Evolutionary conservation across 2,329 filamentous ascomycete genomes (phyloP).

Genomic region (Lasiodiplodia theobromae): DNA sequence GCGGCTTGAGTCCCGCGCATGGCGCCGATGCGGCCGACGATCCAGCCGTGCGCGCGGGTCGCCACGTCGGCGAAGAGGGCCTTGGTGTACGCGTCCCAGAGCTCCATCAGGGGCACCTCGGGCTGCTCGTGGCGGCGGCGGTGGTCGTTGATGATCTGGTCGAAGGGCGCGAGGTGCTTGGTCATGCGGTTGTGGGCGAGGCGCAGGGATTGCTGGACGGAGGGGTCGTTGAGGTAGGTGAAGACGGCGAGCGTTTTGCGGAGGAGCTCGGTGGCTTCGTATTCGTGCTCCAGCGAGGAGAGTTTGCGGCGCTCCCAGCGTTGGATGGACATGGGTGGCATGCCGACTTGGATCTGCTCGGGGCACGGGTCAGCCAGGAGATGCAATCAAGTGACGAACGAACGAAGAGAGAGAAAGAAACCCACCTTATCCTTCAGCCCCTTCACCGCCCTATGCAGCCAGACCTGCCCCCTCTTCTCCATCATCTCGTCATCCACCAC

Average conservation of each 20-base stretch:
- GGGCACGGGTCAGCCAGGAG: not conserved
- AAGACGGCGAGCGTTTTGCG: constrained; percentile 19
- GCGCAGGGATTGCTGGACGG: constrained; percentile 8
- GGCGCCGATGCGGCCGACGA: constrained; percentile 3
- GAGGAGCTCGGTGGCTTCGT: constrained; percentile 13
- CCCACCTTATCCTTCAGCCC: constrained; percentile 17
- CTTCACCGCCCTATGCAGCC: constrained; percentile 7
- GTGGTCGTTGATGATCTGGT: not conserved
- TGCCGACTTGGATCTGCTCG: constrained; percentile 4
- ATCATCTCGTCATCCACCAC: too few relatives aligned
- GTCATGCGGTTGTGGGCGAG: not conserved
- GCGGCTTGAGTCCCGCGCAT: not conserved
- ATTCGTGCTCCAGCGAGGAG: constrained; percentile 8
- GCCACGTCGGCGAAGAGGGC: not conserved
- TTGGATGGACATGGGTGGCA: constrained; percentile 16
- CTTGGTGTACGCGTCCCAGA: constrained; percentile 16
- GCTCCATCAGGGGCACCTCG: not conserved
- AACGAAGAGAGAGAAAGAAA: not conserved
- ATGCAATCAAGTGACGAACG: not conserved
- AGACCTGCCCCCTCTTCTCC: not conserved
- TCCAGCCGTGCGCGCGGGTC: not conserved
- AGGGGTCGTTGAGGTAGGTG: constrained; percentile 12
- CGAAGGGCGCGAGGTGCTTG: not conserved
- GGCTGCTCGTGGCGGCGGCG: not conserved
- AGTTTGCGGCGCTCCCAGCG: constrained; percentile 12